A percentile compares a stretch with the other conserved stretches of the same genome.
These are phyloP conservation scores for Pascua sp. DNA, from an alignment of 1,284 basidiomycete species.

Conservation along the genomic window DNA sequence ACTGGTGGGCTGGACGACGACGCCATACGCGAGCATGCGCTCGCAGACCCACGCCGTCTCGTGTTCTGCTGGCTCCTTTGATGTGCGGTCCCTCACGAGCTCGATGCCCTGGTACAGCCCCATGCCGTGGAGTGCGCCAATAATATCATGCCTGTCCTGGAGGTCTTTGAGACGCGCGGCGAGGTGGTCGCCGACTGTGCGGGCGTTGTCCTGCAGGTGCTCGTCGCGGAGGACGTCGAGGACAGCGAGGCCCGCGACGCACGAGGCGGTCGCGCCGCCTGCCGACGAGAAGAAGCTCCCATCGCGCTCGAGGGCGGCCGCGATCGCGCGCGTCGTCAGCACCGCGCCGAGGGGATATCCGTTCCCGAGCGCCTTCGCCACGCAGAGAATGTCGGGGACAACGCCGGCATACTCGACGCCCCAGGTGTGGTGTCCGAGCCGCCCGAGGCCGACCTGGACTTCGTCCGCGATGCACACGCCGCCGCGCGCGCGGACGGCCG, in stretches of 20 bases:
- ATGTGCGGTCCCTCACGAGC: conserved; percentile 3
- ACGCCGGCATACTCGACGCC: conserved; percentile 4
- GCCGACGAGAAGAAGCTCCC: conserved; percentile 22
- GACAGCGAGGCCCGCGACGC: conserved; percentile 13
- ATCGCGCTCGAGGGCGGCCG: conserved; percentile 6
- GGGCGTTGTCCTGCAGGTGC: conserved; percentile 8
- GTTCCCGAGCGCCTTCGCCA: conserved; percentile 13
- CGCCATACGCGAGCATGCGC: conserved; percentile 13
- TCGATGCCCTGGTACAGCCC: conserved; percentile 17
- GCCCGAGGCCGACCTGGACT: conserved; percentile 16
- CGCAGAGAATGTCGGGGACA: conserved; percentile 10
- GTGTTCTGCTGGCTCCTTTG: neutral
- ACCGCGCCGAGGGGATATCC: conserved; percentile 12
- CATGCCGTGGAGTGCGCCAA: conserved; percentile 11
- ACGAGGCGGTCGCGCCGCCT: conserved; percentile 21
- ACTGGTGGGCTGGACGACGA: conserved; percentile 12
- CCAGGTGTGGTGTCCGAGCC: conserved; percentile 10
- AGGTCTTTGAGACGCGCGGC: neutral
- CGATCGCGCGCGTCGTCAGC: conserved; percentile 10
- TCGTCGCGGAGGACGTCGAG: conserved; percentile 12
- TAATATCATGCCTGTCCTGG: neutral
- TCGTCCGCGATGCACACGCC: conserved; percentile 15
- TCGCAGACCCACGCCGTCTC: conserved; percentile 16
- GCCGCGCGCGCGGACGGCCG: conserved; percentile 1
- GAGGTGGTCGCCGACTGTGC: conserved; percentile 4